Percentiles rank a stretch among this genome's conserved stretches.
Conservation (phyloP, 2,329 filamentous ascomycete genomes). For the Nemania serpens region DNA sequence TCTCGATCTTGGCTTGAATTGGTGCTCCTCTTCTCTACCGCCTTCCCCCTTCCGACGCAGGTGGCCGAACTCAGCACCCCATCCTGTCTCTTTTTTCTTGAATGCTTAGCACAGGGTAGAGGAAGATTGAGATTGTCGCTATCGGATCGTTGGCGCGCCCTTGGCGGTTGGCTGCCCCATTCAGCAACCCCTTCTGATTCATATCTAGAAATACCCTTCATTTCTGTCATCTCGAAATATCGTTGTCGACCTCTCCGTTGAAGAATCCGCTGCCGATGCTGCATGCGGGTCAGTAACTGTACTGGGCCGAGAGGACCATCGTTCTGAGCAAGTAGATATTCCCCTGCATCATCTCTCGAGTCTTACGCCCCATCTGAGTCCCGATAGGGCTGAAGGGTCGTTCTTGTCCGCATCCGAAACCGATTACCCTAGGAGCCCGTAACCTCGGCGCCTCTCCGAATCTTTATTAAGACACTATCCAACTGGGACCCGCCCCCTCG, state of each 20-base stretch:
- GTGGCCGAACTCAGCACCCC: conserved; percentile 28
- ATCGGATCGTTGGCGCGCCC: conserved; percentile 31
- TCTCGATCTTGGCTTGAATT: conserved; percentile 27
- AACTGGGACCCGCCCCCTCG: conserved; percentile 34
- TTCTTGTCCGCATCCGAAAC: conserved; percentile 42
- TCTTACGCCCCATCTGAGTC: conserved; percentile 31
- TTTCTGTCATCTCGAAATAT: conserved; percentile 6
- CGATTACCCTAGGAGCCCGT: conserved; percentile 35
- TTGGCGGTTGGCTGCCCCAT: conserved; percentile 2
- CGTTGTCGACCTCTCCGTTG: neutral
- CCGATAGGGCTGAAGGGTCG: conserved; percentile 40
- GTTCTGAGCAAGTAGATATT: conserved; percentile 22
- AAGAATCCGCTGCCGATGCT: conserved; percentile 31
- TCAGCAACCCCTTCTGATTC: neutral
- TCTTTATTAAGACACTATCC: conserved; percentile 33
- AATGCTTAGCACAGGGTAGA: conserved; percentile 23
- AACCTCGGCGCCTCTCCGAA: conserved; percentile 39
- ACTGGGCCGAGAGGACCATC: conserved; percentile 30
- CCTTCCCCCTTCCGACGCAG: conserved; percentile 38
- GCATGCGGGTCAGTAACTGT: conserved; percentile 34
- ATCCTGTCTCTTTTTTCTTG: conserved; percentile 29
- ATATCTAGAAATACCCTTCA: conserved; percentile 7
- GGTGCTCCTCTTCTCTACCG: conserved; percentile 32
- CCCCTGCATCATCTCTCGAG: conserved; percentile 31
- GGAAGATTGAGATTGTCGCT: conserved; percentile 14